Conservation (phyloP, 225 moss, liverwort and hornwort genomes). For the Asterella californica region DNA sequence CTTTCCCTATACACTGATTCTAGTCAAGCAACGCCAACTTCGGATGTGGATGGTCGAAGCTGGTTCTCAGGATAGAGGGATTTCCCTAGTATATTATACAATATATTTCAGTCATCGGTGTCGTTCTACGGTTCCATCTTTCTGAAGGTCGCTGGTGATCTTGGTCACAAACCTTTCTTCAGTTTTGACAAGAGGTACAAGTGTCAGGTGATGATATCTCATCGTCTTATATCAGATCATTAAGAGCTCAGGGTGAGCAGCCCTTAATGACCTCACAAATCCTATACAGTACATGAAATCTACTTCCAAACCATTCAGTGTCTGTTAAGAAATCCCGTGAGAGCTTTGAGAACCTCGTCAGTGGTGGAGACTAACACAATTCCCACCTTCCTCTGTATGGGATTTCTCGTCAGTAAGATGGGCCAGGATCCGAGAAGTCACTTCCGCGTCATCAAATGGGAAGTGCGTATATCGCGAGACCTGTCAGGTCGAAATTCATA, state of each 20-base stretch:
- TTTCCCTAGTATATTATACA: neutral
- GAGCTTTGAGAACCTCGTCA: conserved; percentile 47
- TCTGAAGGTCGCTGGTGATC: neutral
- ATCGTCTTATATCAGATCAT: no score
- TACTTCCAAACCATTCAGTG: neutral
- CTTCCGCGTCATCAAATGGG: no score
- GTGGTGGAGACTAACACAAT: conserved; percentile 61
- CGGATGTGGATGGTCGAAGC: neutral
- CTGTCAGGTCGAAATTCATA: no score
- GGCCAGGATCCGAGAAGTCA: no score
- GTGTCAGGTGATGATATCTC: neutral
- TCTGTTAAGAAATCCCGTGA: conserved; percentile 19
- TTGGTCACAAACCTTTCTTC: neutral
- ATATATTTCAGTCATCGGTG: neutral
- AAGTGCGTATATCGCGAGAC: no score
- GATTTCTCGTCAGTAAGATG: no score
- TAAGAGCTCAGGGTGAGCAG: neutral
- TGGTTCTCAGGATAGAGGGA: neutral
- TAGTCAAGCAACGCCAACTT: neutral
- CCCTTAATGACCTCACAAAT: neutral
- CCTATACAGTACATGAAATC: neutral
- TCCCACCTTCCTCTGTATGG: no score
- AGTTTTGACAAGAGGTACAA: neutral
- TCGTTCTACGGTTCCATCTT: neutral
- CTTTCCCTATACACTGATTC: neutral